Evolutionary conservation across 768 basidiomycete genomes (phyloP).

Genomic region (Mycena venus): DNA sequence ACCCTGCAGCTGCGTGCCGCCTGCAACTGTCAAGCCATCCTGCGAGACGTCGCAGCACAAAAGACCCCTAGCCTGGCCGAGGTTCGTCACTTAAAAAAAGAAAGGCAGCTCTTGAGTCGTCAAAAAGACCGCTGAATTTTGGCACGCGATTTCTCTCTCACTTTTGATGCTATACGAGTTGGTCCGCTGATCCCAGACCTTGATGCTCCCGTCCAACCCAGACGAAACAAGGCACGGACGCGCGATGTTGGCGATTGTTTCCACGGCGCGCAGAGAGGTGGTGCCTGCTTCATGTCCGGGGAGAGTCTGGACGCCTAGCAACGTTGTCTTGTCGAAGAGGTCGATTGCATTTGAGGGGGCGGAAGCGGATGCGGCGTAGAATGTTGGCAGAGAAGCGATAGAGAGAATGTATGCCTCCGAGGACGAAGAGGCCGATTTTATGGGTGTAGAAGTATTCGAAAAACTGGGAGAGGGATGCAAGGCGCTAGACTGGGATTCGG

Average conservation of each 20-base stretch:
- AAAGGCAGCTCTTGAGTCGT: constrained; percentile 52
- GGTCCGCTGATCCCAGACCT: constrained; percentile 81
- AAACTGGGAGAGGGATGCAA: constrained; percentile 25
- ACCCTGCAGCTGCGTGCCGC: constrained; percentile 84
- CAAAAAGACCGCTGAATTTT: constrained; percentile 39
- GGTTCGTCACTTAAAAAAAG: constrained; percentile 59
- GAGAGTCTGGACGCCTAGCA: constrained; percentile 62
- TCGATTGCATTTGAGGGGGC: constrained; percentile 76
- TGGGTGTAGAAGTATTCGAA: constrained; percentile 31
- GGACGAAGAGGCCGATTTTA: constrained; percentile 49
- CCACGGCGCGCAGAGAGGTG: constrained; percentile 64
- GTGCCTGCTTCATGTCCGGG: constrained; percentile 71
- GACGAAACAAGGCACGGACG: constrained; percentile 69
- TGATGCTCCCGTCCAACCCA: constrained; percentile 79
- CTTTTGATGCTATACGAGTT: constrained; percentile 68
- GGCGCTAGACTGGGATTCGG: background rate
- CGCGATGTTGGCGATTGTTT: constrained; percentile 54
- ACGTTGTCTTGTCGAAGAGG: constrained; percentile 71
- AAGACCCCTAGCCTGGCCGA: constrained; percentile 58
- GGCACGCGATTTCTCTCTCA: constrained; percentile 51
- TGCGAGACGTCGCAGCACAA: constrained; percentile 79
- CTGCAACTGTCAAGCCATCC: constrained; percentile 82
- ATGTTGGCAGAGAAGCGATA: constrained; percentile 59
- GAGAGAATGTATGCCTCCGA: constrained; percentile 72
- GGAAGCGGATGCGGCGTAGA: constrained; percentile 74